A percentile compares a stretch with the other conserved stretches of the same genome.
Evolutionary conservation across 345 rosid species (phyloP).

Genomic region (Raphanus raphanistrum): DNA sequence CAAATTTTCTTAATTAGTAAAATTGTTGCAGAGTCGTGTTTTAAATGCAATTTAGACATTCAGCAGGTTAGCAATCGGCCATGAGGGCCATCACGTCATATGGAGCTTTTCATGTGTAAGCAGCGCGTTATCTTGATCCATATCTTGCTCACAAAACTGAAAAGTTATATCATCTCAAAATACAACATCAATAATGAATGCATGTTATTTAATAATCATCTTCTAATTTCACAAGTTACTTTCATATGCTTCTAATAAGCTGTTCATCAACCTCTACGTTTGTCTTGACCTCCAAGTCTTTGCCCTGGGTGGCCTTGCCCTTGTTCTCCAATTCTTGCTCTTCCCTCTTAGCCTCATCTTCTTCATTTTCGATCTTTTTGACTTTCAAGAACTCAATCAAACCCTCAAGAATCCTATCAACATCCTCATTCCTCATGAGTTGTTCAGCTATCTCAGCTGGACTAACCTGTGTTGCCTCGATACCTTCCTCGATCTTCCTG

Average conservation of each 20-base stretch:
- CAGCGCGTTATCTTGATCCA: not conserved
- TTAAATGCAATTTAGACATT: too few relatives aligned
- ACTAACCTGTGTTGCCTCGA: conserved; percentile 34
- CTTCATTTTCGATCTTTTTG: conserved; percentile 33
- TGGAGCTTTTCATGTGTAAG: not conserved
- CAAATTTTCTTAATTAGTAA: too few relatives aligned
- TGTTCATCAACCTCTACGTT: conserved; percentile 49
- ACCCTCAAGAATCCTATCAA: conserved; percentile 35
- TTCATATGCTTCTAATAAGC: conserved; percentile 26
- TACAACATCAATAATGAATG: not conserved
- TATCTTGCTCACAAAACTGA: not conserved
- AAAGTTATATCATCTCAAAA: conserved; percentile 12
- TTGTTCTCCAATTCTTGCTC: conserved; percentile 2
- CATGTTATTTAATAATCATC: not conserved
- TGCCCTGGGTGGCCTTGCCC: not conserved
- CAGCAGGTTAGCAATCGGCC: too few relatives aligned
- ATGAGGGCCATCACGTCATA: not conserved
- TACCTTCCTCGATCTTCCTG: conserved; percentile 36
- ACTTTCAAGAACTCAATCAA: conserved; percentile 37
- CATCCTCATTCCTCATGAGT: conserved; percentile 44
- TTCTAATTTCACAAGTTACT: not conserved
- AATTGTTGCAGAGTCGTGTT: too few relatives aligned
- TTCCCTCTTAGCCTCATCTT: conserved; percentile 22
- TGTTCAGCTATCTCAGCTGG: conserved; percentile 55
- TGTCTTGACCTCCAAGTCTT: not conserved